phyloP scores from a whole-genome alignment of 2,329 filamentous ascomycete species.

The Diplodia mutila region DNA sequence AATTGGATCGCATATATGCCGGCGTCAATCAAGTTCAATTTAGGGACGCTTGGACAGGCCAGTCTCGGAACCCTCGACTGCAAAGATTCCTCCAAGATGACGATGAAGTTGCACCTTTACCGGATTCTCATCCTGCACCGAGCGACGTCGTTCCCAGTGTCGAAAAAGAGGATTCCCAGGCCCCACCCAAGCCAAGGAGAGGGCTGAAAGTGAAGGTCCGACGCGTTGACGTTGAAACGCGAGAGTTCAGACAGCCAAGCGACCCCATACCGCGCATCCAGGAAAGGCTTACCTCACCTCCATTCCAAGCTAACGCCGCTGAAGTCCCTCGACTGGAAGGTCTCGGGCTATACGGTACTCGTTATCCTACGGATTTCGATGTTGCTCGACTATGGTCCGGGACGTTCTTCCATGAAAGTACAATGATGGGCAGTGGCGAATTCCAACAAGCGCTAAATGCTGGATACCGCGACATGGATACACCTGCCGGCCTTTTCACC shows the following conservation, averaged over 20 bases:
- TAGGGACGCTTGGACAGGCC: slow-evolving; percentile 25
- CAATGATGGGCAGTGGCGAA: slow-evolving; percentile 62
- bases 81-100: slow-evolving; percentile 40
- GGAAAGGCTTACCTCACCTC: neutral
- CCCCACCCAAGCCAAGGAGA: slow-evolving; percentile 10
- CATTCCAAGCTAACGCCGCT: neutral
- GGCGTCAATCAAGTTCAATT: slow-evolving; percentile 12
- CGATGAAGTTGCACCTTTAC: slow-evolving; percentile 31
- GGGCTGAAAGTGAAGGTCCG: slow-evolving; percentile 47
- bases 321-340: slow-evolving; percentile 41
- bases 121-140: neutral
- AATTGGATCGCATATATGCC: slow-evolving; percentile 36
- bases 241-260: slow-evolving; percentile 51
- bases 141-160: neutral
- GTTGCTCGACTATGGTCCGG: slow-evolving; percentile 53
- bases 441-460: slow-evolving; percentile 52
- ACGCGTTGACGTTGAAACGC: slow-evolving; percentile 51
- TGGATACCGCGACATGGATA: slow-evolving; percentile 49
- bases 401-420: slow-evolving; percentile 60
- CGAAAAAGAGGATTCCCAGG: neutral
- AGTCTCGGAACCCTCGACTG: slow-evolving; percentile 35
- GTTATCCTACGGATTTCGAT: slow-evolving; percentile 59
- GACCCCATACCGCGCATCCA: slow-evolving; percentile 36
- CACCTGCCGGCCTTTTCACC: slow-evolving; percentile 41
- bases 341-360: slow-evolving; percentile 53